Evolutionary conservation across 345 rosid genomes (phyloP).

Genomic region (Ricinus communis): DNA sequence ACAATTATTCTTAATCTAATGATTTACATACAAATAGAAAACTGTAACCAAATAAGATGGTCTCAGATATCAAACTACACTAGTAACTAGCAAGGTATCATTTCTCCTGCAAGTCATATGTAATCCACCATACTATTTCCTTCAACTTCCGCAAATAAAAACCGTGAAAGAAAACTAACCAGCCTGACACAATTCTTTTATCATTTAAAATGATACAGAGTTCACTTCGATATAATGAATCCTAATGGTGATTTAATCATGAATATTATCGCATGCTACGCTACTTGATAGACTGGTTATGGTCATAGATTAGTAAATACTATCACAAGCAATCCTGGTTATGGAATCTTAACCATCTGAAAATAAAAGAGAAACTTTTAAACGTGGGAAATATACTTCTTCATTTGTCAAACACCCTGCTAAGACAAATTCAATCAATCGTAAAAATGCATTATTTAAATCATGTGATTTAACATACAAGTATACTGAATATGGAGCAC

Average conservation of each 20-base stretch:
- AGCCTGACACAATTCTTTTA: neutral
- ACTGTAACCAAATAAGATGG: neutral
- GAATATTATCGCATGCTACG: neutral
- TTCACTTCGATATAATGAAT: neutral
- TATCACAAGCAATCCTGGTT: neutral
- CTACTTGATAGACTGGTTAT: neutral
- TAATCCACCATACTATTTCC: neutral
- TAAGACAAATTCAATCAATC: neutral
- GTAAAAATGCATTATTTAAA: neutral
- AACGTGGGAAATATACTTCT: no score
- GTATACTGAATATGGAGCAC: conserved; percentile 10
- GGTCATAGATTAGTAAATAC: neutral
- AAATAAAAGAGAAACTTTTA: no score
- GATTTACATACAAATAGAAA: conserved; percentile 10
- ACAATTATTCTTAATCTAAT: neutral
- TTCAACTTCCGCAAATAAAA: neutral
- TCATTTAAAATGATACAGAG: neutral
- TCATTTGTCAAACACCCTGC: no score
- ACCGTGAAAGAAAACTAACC: neutral
- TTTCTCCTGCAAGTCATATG: neutral
- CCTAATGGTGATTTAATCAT: neutral
- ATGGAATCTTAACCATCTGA: neutral
- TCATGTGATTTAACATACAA: neutral
- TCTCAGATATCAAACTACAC: neutral
- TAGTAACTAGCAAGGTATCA: neutral